Evolutionary conservation across 2,329 filamentous ascomycete genomes (phyloP), one percentile per base, ranked within the genome.

Genomic region (Madurella mycetomatis): DNA sequence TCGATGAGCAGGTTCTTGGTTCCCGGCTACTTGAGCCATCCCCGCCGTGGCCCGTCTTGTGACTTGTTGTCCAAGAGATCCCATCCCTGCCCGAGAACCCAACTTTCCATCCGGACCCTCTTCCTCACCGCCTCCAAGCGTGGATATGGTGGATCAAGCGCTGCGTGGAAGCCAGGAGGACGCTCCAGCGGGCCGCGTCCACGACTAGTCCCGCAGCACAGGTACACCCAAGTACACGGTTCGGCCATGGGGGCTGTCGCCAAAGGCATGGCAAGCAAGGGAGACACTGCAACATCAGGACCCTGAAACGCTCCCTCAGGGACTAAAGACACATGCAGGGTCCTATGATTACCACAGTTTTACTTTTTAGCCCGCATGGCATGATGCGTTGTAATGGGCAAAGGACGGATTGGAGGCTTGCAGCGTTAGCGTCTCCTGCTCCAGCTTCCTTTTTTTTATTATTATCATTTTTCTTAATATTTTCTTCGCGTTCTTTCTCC

Each of bases 1-100:
- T 47, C 51, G 48, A 58, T 57, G 47, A 37, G 16, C 42, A 47
- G 32, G 43, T 49, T n/a, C 50, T 40, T 12, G 51, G 34, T 42
- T 42, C 40, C 41, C 25, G 34, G 34, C 40, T 18, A n/a, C n/a
- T n/a, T n/a, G n/a, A n/a, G n/a, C n/a, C n/a, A n/a, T n/a, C n/a
- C n/a, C n/a, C n/a, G n/a, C 17, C 30, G 11, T 42, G 50, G 44
- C 15, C 15, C 42, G 32, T 41, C 43, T 43, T 41, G 52, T 44
- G 51, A 46, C 42, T 45, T 34, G 19, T 11, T 11, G 19, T 31
- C 13, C 16, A 46, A 25, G 25, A 12, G 42, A 30, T 17, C 9
- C 37, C 25, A 47, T 42, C 47, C 47, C 41, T 41, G 41, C 34
- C 11, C 13, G 5, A 25, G 25, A 25, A 3, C 25, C 25, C 25